Conservation (phyloP, 139 green algal species). For the Ettlia oleoabundans region DNA sequence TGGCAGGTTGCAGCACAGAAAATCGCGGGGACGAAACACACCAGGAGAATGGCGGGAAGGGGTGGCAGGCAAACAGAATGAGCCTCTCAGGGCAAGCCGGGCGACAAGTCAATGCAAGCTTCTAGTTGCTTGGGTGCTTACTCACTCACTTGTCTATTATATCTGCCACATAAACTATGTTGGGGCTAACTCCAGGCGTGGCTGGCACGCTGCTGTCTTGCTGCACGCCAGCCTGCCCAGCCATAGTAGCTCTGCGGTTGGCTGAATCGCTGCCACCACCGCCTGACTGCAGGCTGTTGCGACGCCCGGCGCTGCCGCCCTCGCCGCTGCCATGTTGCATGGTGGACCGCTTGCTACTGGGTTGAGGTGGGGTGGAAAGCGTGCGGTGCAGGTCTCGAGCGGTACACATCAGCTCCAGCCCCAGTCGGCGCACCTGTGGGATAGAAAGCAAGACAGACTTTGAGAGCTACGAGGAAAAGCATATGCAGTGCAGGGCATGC, state of each 20-base stretch:
- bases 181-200: neutral
- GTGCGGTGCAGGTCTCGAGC: slow-evolving; percentile 49
- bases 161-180: slow-evolving; percentile 9
- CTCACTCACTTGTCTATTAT: slow-evolving; percentile 20
- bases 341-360: slow-evolving; percentile 26
- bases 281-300: neutral
- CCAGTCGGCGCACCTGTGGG: slow-evolving; percentile 52
- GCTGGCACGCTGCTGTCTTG: neutral
- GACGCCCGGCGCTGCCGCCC: neutral
- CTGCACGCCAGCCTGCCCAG: neutral
- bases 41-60: too few species aligned
- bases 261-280: too few species aligned
- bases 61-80: too few species aligned
- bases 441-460: neutral
- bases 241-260: too few species aligned
- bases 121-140: too few species aligned
- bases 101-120: too few species aligned
- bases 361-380: slow-evolving; percentile 17
- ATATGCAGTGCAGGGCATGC: too few species aligned
- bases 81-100: too few species aligned
- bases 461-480: too few species aligned
- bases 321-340: neutral
- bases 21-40: too few species aligned
- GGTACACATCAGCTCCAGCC: slow-evolving; percentile 48
- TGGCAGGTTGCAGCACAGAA: too few species aligned